Evolutionary conservation across 2,329 filamentous ascomycete species (phyloP).

Genomic region (Diaporthe longicolla): DNA sequence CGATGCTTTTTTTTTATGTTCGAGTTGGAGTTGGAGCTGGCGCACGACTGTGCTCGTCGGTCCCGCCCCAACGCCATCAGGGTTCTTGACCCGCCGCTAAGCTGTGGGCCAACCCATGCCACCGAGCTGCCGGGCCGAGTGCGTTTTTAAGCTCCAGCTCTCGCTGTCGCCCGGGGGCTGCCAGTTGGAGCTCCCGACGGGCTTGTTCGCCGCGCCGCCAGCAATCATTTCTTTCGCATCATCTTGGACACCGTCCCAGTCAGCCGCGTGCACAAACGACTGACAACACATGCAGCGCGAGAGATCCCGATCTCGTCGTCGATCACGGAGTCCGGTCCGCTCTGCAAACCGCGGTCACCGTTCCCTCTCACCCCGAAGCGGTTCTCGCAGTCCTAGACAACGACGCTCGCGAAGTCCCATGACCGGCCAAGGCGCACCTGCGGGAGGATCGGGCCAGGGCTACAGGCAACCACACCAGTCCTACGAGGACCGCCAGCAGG

Average conservation of each 20-base stretch:
- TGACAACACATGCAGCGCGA: conserved; percentile 75
- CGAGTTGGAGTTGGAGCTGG: background rate
- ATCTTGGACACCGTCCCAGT: background rate
- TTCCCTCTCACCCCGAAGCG: conserved; percentile 63
- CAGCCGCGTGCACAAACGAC: conserved; percentile 45
- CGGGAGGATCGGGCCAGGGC: conserved; percentile 78
- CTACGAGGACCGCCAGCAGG: conserved; percentile 85
- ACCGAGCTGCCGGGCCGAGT: conserved; percentile 17
- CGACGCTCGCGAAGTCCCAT: conserved; percentile 89
- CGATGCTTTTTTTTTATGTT: background rate
- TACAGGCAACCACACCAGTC: conserved; percentile 80
- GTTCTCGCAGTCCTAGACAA: conserved; percentile 66
- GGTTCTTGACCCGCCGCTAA: conserved; percentile 34
- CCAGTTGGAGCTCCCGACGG: background rate
- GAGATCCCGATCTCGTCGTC: conserved; percentile 84
- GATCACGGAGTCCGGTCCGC: conserved; percentile 86
- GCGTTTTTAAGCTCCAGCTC: conserved; percentile 1
- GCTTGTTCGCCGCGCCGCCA: background rate
- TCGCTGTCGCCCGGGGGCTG: background rate
- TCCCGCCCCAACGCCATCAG: conserved; percentile 34
- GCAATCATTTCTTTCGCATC: background rate
- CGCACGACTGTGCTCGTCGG: background rate
- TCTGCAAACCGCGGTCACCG: conserved; percentile 78
- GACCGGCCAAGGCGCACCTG: conserved; percentile 78
- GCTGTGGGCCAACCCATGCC: conserved; percentile 30